phyloP scores from a whole-genome alignment of 768 basidiomycete genomes.

The Tylopilus plumbeoviolaceoides region DNA sequence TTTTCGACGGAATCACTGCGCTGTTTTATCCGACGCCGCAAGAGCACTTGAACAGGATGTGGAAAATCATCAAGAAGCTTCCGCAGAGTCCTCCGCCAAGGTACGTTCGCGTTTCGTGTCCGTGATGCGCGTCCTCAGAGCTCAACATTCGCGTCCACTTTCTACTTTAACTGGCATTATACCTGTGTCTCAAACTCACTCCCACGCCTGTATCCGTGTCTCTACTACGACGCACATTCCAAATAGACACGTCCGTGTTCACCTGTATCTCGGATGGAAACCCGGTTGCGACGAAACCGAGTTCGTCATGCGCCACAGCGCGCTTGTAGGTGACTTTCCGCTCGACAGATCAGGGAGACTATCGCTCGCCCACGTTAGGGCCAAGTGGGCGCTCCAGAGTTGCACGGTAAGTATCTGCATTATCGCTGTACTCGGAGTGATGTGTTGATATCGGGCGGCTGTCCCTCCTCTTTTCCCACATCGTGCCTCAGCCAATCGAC shows the following conservation, averaged over 20 bases:
- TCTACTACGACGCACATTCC: too few relatives aligned
- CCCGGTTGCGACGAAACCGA: constrained; percentile 29
- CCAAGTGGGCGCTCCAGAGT: constrained; percentile 23
- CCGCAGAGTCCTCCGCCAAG: constrained; percentile 14
- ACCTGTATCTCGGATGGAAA: constrained; percentile 28
- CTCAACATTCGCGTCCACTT: background rate
- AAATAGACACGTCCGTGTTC: constrained; percentile 29
- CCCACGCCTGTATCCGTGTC: too few relatives aligned
- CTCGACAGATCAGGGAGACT: constrained; percentile 23
- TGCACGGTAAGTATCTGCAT: constrained; percentile 15
- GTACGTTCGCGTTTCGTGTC: constrained; percentile 4
- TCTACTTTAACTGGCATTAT: background rate
- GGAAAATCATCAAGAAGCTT: constrained; percentile 18
- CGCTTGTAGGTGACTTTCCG: constrained; percentile 25
- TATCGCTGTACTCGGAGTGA: background rate
- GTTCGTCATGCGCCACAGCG: constrained; percentile 23
- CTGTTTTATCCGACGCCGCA: constrained; percentile 14
- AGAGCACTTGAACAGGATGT: constrained; percentile 23
- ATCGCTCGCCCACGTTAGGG: constrained; percentile 10
- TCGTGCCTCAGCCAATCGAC: constrained; percentile 16
- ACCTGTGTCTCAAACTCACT: background rate
- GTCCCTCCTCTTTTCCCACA: too few relatives aligned
- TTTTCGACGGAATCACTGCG: constrained; percentile 12
- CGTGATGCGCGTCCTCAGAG: background rate
- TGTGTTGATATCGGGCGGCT: too few relatives aligned